Conservation (phyloP, 177 flowering plant species). For the Telopea speciosissima region DNA sequence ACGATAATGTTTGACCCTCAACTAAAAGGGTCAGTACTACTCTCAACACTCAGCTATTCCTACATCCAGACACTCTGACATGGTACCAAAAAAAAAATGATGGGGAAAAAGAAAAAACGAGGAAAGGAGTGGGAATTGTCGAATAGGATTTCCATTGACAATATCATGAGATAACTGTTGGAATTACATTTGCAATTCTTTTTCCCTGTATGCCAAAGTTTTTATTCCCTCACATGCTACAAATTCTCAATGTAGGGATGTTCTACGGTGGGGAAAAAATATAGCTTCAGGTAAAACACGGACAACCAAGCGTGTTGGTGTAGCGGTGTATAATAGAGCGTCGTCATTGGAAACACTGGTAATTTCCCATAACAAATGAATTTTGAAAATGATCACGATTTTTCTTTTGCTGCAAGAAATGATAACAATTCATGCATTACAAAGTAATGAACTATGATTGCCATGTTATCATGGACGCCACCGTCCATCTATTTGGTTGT, state of each 20-base stretch:
- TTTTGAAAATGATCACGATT: background rate
- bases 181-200: background rate
- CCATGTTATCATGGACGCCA: background rate
- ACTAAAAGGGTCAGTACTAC: no score
- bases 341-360: constrained; percentile 92
- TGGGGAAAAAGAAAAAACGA: no score
- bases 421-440: background rate
- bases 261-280: constrained; percentile 94
- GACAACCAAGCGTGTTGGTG: constrained; percentile 86
- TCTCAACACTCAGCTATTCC: no score
- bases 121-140: background rate
- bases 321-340: constrained; percentile 85
- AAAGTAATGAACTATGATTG: background rate
- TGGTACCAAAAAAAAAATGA: no score
- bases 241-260: constrained; percentile 37
- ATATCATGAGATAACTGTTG: background rate
- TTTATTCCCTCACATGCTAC: background rate
- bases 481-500: background rate
- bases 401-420: no score
- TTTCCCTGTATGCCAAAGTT: background rate
- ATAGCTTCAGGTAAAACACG: constrained; percentile 61
- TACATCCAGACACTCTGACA: background rate
- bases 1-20: no score
- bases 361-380: constrained; percentile 9
- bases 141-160: background rate